A percentile compares a stretch with the other conserved stretches of the same genome.
phyloP scores from a whole-genome alignment of 2,329 filamentous ascomycete species.

The Cercospora sesami region DNA sequence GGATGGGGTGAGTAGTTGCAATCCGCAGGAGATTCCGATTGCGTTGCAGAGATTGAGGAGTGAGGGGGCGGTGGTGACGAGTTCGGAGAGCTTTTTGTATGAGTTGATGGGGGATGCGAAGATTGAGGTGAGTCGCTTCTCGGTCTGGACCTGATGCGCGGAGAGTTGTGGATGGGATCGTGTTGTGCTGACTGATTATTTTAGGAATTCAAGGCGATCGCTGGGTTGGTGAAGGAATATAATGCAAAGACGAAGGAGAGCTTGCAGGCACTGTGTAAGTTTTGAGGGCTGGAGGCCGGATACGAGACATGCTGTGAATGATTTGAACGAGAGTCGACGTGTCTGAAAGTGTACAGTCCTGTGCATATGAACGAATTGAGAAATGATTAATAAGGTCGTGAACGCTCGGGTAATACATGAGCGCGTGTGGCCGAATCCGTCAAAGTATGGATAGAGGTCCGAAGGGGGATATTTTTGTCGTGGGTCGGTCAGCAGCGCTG shows the following conservation, averaged over 20 bases:
- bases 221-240: constrained; percentile 75
- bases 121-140: constrained; percentile 44
- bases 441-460: background rate
- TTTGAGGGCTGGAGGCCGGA: constrained; percentile 38
- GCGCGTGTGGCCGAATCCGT: background rate
- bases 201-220: constrained; percentile 70
- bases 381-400: background rate
- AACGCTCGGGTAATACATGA: background rate
- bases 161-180: constrained; percentile 30
- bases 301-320: background rate
- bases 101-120: constrained; percentile 83
- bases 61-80: constrained; percentile 77
- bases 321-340: background rate
- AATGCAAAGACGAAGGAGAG: constrained; percentile 68
- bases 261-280: constrained; percentile 65
- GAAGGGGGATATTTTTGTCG: background rate
- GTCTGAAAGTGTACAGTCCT: background rate
- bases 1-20: constrained; percentile 86
- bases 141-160: background rate
- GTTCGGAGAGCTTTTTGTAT: constrained; percentile 86
- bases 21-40: constrained; percentile 74
- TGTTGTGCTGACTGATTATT: constrained; percentile 46
- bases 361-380: background rate
- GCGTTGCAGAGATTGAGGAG: constrained; percentile 73
- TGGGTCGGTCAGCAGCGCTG: constrained; percentile 1